Evolutionary conservation across 305 asterid genomes (phyloP), one percentile per base, ranked within the genome.

Genomic region (Vinca major): DNA sequence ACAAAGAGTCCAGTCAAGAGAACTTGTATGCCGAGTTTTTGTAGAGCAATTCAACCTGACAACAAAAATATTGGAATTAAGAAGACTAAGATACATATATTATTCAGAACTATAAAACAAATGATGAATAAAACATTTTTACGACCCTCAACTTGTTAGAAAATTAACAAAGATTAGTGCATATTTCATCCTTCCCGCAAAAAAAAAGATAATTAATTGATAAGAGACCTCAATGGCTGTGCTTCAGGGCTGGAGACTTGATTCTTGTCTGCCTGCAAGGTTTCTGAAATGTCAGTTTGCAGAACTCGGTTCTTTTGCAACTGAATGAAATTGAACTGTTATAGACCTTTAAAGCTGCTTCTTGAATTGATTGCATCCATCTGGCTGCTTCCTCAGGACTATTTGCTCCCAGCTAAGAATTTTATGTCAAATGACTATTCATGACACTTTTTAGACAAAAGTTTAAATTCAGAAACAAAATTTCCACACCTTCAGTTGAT

Each of bases 381-480:
- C 79, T 88, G 75, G 96, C 97, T 44, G 96, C 98, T 80, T 92
- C 98, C 71, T 92, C 98, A 36, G 98, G 97, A 82, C 96, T 88
- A 78, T 79, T 88, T 78, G 98, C 98, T 81, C 98, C 98, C 83
- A 92, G 83, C 97, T 92, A 76, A 45, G 79, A 73, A 77, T 63
- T 74, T 54, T 69, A 73, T 53, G 72, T 49, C 58, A 64, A 73
- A 40, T 72, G 71, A 70, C 58, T 40, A 74, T 65, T 53, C 14
- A 20, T 10, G 48, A 54, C 62, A 68, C 69, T 40, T 61, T 43
- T 48, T 63, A 80, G 73, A 54, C 66, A 73, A 67, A 49, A 64
- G 69, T 8, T 57, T 43, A 63, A 78, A 71, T 50, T 45, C 54
- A 17, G 67, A 71, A 54, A 69, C 67, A 72, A 70, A 74, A 76